Evolutionary conservation across 2,329 filamentous ascomycete genomes (phyloP), one percentile per base, ranked within the genome.

Genomic region (Penicillium vulpinum): DNA sequence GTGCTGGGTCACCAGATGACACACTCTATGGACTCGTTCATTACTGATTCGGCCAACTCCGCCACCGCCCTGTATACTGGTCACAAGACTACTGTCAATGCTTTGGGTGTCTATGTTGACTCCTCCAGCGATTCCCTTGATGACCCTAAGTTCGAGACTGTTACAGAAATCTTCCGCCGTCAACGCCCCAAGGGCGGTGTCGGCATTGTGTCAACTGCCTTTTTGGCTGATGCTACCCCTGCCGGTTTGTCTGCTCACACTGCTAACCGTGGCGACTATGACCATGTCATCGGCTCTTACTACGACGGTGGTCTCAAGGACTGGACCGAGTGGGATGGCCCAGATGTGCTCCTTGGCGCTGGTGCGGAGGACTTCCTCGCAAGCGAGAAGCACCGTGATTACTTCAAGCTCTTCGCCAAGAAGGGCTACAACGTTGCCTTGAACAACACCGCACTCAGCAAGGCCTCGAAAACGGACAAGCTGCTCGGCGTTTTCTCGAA

Each of bases 1-100:
- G 84, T 92, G n/a, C 71, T 93, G 11, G 91, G 91, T 21, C 91
- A 95, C 73, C 90, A 93, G 76, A 93, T 94, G 87, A 92, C 90
- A 11, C 90, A 93, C 75, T 92, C 89, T 1, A 85, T 94, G 69
- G 90, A 93, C 77, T 86, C 81, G 48, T 93, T 90, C 80, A 93
- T 94, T 70, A 94, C 90, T 36, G 90, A 94, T 73, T 91, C 88
- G 59, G 91, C 91, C 75, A 94, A 94, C 77, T 91, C 88, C 5
- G 90, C 90, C 4, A 90, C 88, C 41, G 89, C 90, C 16, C 80
- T 94, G 18, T 94, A 93, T 78, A 86, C 84, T 24, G 91, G 91
- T 33, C 90, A 94, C 79, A 94, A 94, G 81, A 88, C 85, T 68
- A 89, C 86, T 0, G 90, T 93, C 63, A 92, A 94, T 68, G 88